Evolutionary conservation across 1,139 yeast species (phyloP), one percentile per base, ranked within the genome.

Genomic region (Scheffersomyces titani): DNA sequence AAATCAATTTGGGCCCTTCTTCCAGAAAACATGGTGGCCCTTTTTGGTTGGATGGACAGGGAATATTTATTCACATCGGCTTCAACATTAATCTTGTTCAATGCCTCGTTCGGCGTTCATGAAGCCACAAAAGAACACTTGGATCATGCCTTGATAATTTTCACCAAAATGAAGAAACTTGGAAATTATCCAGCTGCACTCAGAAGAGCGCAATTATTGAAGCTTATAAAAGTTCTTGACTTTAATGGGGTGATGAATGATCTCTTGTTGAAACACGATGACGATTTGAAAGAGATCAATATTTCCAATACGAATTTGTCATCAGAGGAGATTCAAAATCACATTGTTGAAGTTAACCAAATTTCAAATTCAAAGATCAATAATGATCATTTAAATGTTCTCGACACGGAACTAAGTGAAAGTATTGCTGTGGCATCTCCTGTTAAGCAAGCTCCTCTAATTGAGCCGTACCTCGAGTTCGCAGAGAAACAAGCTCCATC

Each of bases 1-100:
- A 80, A 91, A 60, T 84, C 90, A 1, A 77, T 90, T 4, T 88
- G 93, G 90, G 86, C 89, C 0, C 74, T 90, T 52, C 75, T 88
- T 65, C 89, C 90, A 0, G 89, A 87, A 57, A 88, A 88, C 61
- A 87, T 89, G 90, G 88, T 90, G 36, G 94, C 97, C 0, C 72
- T 89, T 49, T 90, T 89, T 74, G 96, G 97, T 0, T 90, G 92
- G 79, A 89, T 90, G 92, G 97, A 91, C 68, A 77, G 97, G 64
- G 97, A 91, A 67, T 90, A 90, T 69, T 74, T 90, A 40, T 90
- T 89, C 69, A 89, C 94, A 0, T 86, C 96, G 0, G 88, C 96
- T 0, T 89, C 92, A 5, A 90, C 97, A 0, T 74, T 90, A 55
- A 84, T 89, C 16, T 74, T 90, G 46, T 90, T 89, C 68, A 90